Evolutionary conservation across 805 yeast genomes (phyloP).

Genomic region (Candida chilensis): DNA sequence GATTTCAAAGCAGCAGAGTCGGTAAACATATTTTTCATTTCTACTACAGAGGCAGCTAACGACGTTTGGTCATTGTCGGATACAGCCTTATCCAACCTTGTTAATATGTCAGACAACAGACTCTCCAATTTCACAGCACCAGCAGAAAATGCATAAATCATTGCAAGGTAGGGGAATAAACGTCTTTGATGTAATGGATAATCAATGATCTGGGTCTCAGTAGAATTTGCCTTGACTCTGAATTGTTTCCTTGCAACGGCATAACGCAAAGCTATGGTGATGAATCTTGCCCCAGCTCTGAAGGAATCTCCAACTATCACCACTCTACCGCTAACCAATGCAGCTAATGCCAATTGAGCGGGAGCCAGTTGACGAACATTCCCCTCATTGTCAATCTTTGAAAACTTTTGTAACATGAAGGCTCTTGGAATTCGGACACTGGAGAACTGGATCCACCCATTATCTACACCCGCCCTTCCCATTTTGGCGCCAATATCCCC

Average conservation of each 20-base stretch:
- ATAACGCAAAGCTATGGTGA: slow-evolving; percentile 33
- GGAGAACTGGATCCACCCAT: slow-evolving; percentile 39
- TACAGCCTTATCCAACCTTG: slow-evolving; percentile 26
- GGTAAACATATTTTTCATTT: slow-evolving; percentile 30
- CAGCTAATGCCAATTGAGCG: slow-evolving; percentile 33
- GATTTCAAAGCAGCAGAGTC: slow-evolving; percentile 36
- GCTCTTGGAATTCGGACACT: slow-evolving; percentile 32
- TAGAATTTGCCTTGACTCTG: slow-evolving; percentile 12
- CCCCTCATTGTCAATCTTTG: slow-evolving; percentile 29
- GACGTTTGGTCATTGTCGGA: slow-evolving; percentile 17
- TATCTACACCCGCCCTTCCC: slow-evolving; percentile 41
- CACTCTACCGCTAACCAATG: slow-evolving; percentile 35
- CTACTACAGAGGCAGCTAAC: slow-evolving; percentile 20
- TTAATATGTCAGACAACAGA: slow-evolving; percentile 18
- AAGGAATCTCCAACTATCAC: slow-evolving; percentile 33
- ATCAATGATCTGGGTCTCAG: slow-evolving; percentile 31
- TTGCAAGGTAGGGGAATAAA: slow-evolving; percentile 32
- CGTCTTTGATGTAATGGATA: slow-evolving; percentile 37
- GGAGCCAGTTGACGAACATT: slow-evolving; percentile 31
- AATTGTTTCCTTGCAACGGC: slow-evolving; percentile 38
- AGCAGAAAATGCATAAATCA: slow-evolving; percentile 23
- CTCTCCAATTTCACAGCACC: slow-evolving; percentile 28
- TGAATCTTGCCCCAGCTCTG: slow-evolving; percentile 29
- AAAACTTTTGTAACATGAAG: slow-evolving; percentile 35
- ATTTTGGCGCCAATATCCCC: slow-evolving; percentile 40